Conservation (phyloP, 371 early-diverging fungal species). For the Syncephalis plumigaleata region DNA sequence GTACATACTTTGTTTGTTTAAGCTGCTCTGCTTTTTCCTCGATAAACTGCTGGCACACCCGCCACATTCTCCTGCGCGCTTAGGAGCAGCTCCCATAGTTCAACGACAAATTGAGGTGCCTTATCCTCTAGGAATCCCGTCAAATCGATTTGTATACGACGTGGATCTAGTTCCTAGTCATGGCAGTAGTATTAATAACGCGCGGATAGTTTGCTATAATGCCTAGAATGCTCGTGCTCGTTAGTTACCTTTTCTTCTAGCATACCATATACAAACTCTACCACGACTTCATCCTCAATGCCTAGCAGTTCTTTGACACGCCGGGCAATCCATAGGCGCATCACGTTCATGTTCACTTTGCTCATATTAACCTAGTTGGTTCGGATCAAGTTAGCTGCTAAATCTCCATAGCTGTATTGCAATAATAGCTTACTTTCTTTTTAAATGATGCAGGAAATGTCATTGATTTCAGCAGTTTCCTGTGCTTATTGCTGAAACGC, state of each 20-base stretch:
- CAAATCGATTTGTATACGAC: conserved; percentile 82
- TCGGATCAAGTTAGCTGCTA: background rate
- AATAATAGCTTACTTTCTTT: conserved; percentile 40
- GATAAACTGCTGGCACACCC: conserved; percentile 77
- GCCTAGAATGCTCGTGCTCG: too few species aligned
- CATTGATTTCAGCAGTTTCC: conserved; percentile 64
- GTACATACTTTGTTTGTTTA: conserved; percentile 15
- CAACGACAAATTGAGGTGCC: conserved; percentile 58
- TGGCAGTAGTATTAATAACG: background rate
- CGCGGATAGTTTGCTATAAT: too few species aligned
- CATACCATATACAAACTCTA: conserved; percentile 65
- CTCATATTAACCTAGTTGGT: conserved; percentile 58
- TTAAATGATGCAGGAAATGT: conserved; percentile 67
- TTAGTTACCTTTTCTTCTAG: conserved; percentile 51
- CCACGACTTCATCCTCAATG: conserved; percentile 85
- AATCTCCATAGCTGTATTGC: background rate
- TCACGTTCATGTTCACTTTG: conserved; percentile 66
- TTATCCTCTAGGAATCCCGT: conserved; percentile 85
- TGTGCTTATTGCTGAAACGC: conserved; percentile 76
- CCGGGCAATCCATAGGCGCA: conserved; percentile 69
- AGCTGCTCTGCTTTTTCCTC: conserved; percentile 74
- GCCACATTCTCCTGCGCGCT: conserved; percentile 68
- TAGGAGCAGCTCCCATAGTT: conserved; percentile 77
- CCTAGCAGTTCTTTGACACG: conserved; percentile 65
- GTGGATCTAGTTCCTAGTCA: conserved; percentile 58